A percentile compares a stretch with the other conserved stretches of the same genome.
These are phyloP conservation scores for Coccomyxa sp. DNA, from an alignment of 139 green algal species.

Conservation along the genomic window DNA sequence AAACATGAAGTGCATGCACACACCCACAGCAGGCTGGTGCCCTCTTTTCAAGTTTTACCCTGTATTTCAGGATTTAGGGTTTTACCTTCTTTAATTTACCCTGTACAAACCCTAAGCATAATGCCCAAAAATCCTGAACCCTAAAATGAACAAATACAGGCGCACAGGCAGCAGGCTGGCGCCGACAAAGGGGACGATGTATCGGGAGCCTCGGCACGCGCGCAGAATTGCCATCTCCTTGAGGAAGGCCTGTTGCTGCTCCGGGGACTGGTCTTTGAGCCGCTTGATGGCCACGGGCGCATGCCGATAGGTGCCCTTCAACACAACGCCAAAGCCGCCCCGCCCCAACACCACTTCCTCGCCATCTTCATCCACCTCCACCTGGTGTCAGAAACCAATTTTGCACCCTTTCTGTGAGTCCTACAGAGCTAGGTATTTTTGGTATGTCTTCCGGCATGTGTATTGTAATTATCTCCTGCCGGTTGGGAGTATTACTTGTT, in stretches of 20 bases:
- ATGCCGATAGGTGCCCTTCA: neutral
- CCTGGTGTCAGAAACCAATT: neutral
- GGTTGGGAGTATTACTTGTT: too few species aligned
- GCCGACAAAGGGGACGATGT: neutral
- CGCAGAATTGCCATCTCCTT: neutral
- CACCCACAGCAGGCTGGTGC: neutral
- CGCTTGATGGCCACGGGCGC: neutral
- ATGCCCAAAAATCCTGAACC: too few species aligned
- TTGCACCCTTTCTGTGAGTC: too few species aligned
- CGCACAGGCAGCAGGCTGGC: neutral
- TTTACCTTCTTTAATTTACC: too few species aligned
- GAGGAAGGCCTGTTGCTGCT: neutral
- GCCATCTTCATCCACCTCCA: neutral
- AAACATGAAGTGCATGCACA: too few species aligned
- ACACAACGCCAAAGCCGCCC: neutral
- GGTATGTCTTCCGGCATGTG: too few species aligned
- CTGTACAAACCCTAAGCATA: too few species aligned
- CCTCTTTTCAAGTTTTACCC: too few species aligned
- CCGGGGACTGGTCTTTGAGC: neutral
- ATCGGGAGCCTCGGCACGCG: neutral
- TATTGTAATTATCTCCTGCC: too few species aligned
- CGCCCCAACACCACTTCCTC: neutral
- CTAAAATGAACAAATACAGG: too few species aligned
- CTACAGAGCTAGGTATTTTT: too few species aligned
- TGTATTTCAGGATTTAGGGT: too few species aligned